phyloP scores from a whole-genome alignment of 176 grass and related monocot species.

The Zoysia pacifica region DNA sequence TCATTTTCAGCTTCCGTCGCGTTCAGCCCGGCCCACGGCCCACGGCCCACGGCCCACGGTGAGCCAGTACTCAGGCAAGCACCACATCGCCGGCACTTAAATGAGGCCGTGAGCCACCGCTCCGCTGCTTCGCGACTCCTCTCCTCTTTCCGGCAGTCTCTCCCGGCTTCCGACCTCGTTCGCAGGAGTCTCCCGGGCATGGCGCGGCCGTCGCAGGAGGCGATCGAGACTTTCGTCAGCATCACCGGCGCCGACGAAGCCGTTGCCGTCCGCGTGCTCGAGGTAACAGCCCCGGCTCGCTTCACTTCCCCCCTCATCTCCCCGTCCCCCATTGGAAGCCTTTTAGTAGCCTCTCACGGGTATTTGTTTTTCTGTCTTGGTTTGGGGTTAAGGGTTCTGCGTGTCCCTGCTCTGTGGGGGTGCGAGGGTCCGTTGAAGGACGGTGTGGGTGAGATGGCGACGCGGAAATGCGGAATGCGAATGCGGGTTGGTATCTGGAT shows the following conservation, averaged over 20 bases:
- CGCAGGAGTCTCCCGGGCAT: constrained; percentile 34
- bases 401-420: not conserved
- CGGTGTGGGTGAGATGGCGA: constrained; percentile 4
- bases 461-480: constrained; percentile 5
- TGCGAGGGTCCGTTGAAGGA: not conserved
- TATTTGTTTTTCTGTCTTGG: not conserved
- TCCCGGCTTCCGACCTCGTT: constrained; percentile 23
- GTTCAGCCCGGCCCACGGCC: not conserved
- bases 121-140: constrained; percentile 42
- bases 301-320: not conserved
- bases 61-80: not conserved
- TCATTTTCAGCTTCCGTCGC: not conserved
- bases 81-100: constrained; percentile 20
- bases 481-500: not conserved
- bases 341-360: not conserved
- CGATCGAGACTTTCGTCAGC: constrained; percentile 83
- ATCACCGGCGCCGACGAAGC: constrained; percentile 74
- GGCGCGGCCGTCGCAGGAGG: constrained; percentile 59
- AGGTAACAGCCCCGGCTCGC: constrained; percentile 49
- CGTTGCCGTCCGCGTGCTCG: constrained; percentile 73
- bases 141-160: not conserved
- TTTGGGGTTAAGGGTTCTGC: constrained; percentile 37
- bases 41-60: constrained; percentile 16
- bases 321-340: not conserved
- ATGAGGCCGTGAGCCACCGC: constrained; percentile 21